These are phyloP conservation scores for Musa balbisiana DNA, from an alignment of 202 grass and related monocot species.

Conservation along the genomic window DNA sequence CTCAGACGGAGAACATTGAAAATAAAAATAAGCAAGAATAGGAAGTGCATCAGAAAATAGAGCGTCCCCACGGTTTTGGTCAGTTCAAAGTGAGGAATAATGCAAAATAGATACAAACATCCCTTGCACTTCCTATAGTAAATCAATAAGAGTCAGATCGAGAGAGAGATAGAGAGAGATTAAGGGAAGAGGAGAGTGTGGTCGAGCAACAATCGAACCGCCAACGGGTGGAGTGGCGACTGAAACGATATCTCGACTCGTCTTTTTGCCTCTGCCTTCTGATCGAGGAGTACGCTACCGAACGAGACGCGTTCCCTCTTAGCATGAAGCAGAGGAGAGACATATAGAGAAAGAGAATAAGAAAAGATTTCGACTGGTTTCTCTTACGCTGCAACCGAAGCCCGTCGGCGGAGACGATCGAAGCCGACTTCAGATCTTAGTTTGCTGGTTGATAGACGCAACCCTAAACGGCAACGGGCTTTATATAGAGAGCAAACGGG, in stretches of 20 bases:
- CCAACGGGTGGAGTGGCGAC: slow-evolving; percentile 19
- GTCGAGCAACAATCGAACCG: slow-evolving; percentile 29
- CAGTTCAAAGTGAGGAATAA: background rate
- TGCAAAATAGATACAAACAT: background rate
- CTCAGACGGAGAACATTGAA: too few relatives aligned
- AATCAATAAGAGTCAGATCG: background rate
- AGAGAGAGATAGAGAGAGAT: background rate
- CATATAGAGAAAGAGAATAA: too few relatives aligned
- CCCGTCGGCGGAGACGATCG: too few relatives aligned
- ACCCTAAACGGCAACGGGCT: background rate
- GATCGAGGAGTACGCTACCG: background rate
- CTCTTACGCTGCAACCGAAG: too few relatives aligned
- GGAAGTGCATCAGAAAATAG: background rate
- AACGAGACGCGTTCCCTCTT: background rate
- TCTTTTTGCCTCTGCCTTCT: slow-evolving; percentile 5
- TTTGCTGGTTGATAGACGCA: background rate
- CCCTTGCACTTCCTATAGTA: background rate
- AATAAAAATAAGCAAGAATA: too few relatives aligned
- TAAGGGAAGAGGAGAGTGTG: background rate
- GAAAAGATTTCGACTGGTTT: too few relatives aligned
- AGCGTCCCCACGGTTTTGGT: background rate
- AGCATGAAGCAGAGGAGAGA: background rate
- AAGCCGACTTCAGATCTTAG: background rate
- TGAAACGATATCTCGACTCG: slow-evolving; percentile 30
- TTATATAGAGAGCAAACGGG: background rate